Evolutionary conservation across 768 basidiomycete genomes (phyloP), one percentile per base, ranked within the genome.

Genomic region (Trametes punicea): DNA sequence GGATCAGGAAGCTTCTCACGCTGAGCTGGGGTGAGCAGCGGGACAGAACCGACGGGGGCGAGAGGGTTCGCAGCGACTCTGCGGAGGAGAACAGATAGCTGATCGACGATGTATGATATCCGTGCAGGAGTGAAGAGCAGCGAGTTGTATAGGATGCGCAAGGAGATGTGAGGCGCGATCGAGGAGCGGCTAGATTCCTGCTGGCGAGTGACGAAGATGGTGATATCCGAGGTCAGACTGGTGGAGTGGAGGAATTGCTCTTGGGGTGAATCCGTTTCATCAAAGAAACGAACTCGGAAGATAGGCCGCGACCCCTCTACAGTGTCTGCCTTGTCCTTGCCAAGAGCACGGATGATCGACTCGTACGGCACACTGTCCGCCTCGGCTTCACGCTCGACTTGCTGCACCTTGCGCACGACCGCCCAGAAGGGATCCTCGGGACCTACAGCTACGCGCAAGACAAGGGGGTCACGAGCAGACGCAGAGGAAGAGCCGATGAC

Each of bases 271-370:
- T 92, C 90, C 1, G 87, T 94, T 69, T 90, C 90, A 66, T 98
- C 94, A 69, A 97, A 93, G 77, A 98, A 97, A n/a, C 94, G 85
- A 38, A 97, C 93, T 47, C 94, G 83, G 74, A 97, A 98, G 25
- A 98, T 77, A 4, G 88, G 88, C 1, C 75, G 70, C 15, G 70
- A 64, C 15, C 70, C 71, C 20, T 77, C 80, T 34, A 82, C 80
- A 11, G 77, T 63, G 10, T 85, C 87, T 16, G 87, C 82, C 61
- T 82, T 86, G 64, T 78, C 81, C 64, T 81, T 82, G 51, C 77
- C 80, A 47, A 97, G 74, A 8, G 84, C 87, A 42, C 78, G 79
- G 16, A 87, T 77, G 54, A 98, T 80, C 1, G 75, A 71, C 60
- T 94, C 89, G 67, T 93, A 93, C 0, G 95, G 89, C 5, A 96